Evolutionary conservation across 148 eudicot species (phyloP), one percentile per base, ranked within the genome.

Genomic region (Oxyria digyna): DNA sequence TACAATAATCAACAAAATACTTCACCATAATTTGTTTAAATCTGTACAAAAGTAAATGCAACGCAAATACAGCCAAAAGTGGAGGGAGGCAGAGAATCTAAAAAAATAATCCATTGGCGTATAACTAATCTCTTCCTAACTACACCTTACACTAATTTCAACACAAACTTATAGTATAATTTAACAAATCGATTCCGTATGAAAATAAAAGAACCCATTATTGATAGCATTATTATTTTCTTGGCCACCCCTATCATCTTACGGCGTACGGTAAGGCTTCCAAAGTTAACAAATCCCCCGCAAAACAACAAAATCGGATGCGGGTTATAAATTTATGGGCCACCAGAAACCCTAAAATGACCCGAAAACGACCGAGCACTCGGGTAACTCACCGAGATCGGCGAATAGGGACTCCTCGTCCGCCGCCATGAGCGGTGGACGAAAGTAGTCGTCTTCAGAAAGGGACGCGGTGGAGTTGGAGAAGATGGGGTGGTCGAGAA

Each of bases 371-470:
- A 80, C 74, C 2, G 94, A 81, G 68, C 91, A 92, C 67, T 89
- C 94, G n/a, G 97, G 96, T 37, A 92, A 73, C 84, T 92, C 97
- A 0, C 88, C 97, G 3, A 92, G 91, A 73, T 87, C 94, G 0
- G 89, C 93, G n/a, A 89, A 92, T 0, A 92, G 74, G 1, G 85
- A 79, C 71, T 85, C 91, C 4, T 92, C 97, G 48, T 87, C 96
- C 42, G 89, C 97, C 23, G 80, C 75, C 83, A 83, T 78, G 23
- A 46, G 52, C 45, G 69, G 24, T 50, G 46, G 32, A 6, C 27
- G 42, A 21, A 21, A 41, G 49, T 41, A 67, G 65, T 59, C 65
- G 37, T 29, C n/a, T 26, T 24, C 9, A 29, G 64, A 27, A 13
- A 21, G 6, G 62, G 62, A 3, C 14, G 31, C 15, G 14, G 41